A percentile compares a stretch with the other conserved stretches of the same genome.
These are phyloP conservation scores for Raffaelea deltoideospora DNA, from an alignment of 2,329 filamentous ascomycete genomes.

Conservation along the genomic window DNA sequence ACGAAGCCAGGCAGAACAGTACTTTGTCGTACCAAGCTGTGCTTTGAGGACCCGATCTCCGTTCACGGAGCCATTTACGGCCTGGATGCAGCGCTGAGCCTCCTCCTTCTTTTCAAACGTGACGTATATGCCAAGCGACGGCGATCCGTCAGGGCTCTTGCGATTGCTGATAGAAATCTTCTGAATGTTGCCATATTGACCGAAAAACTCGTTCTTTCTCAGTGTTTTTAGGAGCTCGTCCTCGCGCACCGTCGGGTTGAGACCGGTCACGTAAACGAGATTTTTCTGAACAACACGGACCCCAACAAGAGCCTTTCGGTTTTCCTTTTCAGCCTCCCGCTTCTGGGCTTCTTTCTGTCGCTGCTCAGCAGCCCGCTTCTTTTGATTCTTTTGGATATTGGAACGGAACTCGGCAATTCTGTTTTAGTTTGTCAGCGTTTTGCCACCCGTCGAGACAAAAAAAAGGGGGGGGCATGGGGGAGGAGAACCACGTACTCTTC, in stretches of 20 bases:
- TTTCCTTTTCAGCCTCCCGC: constrained; percentile 87
- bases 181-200: constrained; percentile 94
- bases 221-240: constrained; percentile 84
- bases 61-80: constrained; percentile 85
- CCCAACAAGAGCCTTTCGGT: constrained; percentile 88
- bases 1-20: constrained; percentile 91
- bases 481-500: constrained; percentile 65
- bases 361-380: constrained; percentile 68
- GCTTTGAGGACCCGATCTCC: constrained; percentile 73
- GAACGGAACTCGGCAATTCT: constrained; percentile 62
- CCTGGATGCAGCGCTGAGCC: constrained; percentile 75
- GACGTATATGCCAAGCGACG: constrained; percentile 95
- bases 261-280: constrained; percentile 89
- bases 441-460: neutral
- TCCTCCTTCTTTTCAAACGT: constrained; percentile 89
- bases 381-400: constrained; percentile 78
- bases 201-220: constrained; percentile 84
- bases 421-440: neutral
- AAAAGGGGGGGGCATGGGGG: neutral
- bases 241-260: constrained; percentile 83
- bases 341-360: constrained; percentile 93
- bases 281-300: constrained; percentile 97
- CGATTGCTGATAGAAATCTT: constrained; percentile 98
- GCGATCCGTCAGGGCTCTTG: constrained; percentile 60
- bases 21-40: constrained; percentile 82